phyloP scores from a whole-genome alignment of 116 monocot species.

The Trichopus zeylanicus region DNA sequence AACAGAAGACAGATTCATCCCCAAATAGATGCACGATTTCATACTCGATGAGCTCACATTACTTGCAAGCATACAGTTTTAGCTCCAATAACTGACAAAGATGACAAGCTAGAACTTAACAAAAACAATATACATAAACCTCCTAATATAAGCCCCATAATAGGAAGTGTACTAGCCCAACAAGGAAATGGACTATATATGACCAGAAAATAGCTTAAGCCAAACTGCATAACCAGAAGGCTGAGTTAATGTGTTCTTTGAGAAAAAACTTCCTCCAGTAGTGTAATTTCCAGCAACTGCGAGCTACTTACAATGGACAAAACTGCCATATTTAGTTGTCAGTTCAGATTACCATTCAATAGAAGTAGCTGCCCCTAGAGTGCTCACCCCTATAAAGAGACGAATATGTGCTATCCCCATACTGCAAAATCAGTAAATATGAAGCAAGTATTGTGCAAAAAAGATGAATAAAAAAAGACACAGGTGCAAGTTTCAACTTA shows the following conservation, averaged over 20 bases:
- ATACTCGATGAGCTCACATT: too few relatives aligned
- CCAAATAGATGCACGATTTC: too few relatives aligned
- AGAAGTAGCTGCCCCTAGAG: slow-evolving; percentile 49
- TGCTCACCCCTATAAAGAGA: slow-evolving; percentile 39
- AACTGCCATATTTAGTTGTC: background rate
- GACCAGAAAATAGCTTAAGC: too few relatives aligned
- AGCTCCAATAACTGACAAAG: too few relatives aligned
- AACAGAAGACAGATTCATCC: too few relatives aligned
- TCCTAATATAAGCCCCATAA: too few relatives aligned
- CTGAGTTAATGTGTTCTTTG: too few relatives aligned
- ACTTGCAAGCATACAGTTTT: too few relatives aligned
- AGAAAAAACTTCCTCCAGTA: slow-evolving; percentile 1
- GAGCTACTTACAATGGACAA: background rate
- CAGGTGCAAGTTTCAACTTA: slow-evolving; percentile 27
- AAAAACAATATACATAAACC: too few relatives aligned
- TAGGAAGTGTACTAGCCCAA: too few relatives aligned
- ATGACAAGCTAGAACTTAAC: too few relatives aligned
- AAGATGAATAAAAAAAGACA: background rate
- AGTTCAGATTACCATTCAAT: slow-evolving; percentile 31
- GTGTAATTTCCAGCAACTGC: slow-evolving; percentile 1
- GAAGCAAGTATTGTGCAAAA: background rate
- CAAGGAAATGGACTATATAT: too few relatives aligned
- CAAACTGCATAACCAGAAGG: background rate
- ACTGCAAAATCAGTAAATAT: slow-evolving; percentile 31
- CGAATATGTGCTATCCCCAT: slow-evolving; percentile 34